phyloP scores from a whole-genome alignment of 108 stramenopile species.

The Nannochloropsis oceanica region DNA sequence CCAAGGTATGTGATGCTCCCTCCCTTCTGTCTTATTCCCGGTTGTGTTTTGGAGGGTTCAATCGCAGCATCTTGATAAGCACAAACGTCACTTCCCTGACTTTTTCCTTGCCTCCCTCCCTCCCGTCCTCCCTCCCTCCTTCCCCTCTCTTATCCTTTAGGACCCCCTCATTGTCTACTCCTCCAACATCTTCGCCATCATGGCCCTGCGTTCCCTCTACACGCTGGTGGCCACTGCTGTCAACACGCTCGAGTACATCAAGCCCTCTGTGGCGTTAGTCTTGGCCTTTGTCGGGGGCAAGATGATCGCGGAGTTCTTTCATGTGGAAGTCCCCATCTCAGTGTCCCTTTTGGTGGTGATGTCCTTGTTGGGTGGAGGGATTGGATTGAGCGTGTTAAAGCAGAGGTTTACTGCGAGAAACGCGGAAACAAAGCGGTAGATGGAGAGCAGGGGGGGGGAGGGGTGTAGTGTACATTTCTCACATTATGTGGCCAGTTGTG shows the following conservation, averaged over 20 bases:
- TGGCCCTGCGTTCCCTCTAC: slow-evolving; percentile 81
- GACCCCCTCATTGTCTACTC: slow-evolving; percentile 82
- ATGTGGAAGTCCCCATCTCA: slow-evolving; percentile 19
- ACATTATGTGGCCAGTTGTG: no score
- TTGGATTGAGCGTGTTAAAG: slow-evolving; percentile 2
- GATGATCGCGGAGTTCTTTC: slow-evolving; percentile 61
- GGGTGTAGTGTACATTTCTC: not conserved
- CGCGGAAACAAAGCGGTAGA: not conserved
- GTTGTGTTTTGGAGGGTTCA: not conserved
- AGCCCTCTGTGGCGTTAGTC: slow-evolving; percentile 73
- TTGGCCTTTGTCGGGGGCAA: slow-evolving; percentile 78
- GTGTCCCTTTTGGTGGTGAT: slow-evolving; percentile 11
- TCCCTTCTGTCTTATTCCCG: not conserved
- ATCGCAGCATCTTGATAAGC: not conserved
- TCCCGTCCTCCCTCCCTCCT: not conserved
- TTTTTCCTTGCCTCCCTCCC: not conserved
- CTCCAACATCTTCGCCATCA: slow-evolving; percentile 90
- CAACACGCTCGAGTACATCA: slow-evolving; percentile 66
- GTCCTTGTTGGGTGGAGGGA: slow-evolving; percentile 9
- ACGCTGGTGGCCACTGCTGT: slow-evolving; percentile 75
- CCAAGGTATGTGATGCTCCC: slow-evolving; percentile 34
- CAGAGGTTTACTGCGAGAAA: not conserved
- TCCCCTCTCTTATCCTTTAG: slow-evolving; percentile 5
- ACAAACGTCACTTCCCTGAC: not conserved
- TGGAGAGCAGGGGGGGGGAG: not conserved